These are phyloP conservation scores for Xylaria hypoxylon DNA, from an alignment of 2,329 filamentous ascomycete species.

Conservation along the genomic window DNA sequence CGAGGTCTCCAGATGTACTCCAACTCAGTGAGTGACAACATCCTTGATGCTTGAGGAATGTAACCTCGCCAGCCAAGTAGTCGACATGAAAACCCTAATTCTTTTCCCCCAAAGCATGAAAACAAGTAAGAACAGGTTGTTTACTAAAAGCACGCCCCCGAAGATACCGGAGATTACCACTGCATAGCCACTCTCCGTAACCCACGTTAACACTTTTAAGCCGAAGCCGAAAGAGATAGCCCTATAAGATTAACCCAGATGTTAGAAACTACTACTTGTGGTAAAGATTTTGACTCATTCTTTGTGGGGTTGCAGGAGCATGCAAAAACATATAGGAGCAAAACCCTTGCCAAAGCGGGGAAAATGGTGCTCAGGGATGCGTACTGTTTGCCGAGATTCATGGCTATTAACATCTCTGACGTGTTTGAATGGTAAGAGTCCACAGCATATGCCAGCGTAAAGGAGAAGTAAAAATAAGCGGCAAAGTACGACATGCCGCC, in stretches of 20 bases:
- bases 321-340: neutral
- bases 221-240: slow-evolving; percentile 66
- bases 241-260: slow-evolving; percentile 24
- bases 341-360: neutral
- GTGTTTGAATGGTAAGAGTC: slow-evolving; percentile 70
- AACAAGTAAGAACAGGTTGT: slow-evolving; percentile 60
- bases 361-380: slow-evolving; percentile 3
- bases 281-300: neutral
- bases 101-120: slow-evolving; percentile 66
- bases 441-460: slow-evolving; percentile 71
- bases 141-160: slow-evolving; percentile 60
- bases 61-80: slow-evolving; percentile 62
- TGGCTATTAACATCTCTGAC: slow-evolving; percentile 73
- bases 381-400: slow-evolving; percentile 66
- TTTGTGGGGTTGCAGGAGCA: neutral
- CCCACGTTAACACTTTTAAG: slow-evolving; percentile 63
- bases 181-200: slow-evolving; percentile 60
- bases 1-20: slow-evolving; percentile 10
- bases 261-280: slow-evolving; percentile 14
- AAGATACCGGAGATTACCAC: slow-evolving; percentile 65
- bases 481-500: slow-evolving; percentile 63
- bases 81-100: slow-evolving; percentile 57
- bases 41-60: slow-evolving; percentile 52
- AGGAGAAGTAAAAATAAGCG: slow-evolving; percentile 67
- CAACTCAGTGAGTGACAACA: slow-evolving; percentile 42